Base-by-base conservation (phyloP, 108 stramenopile species). In the Skeletonema grethae region DNA sequence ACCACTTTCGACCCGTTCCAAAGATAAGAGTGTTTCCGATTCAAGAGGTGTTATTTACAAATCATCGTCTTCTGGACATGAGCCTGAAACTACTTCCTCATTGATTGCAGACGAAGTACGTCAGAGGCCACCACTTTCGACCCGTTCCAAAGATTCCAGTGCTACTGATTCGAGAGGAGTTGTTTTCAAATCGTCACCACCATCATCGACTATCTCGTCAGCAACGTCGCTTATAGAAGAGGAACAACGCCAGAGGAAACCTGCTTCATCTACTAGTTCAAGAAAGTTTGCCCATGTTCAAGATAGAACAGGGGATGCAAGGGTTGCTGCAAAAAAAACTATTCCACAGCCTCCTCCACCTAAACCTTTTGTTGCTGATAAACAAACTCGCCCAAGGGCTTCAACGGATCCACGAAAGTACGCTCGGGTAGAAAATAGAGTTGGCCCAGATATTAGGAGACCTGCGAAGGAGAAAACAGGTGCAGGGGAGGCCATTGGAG, bases 351-450 rank as follows among this genome's bases (percentile, higher is more conserved):
- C 55, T 20, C 16, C 57, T 53, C 20, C 50, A 7, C 50, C 50
- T 22, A 18, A 22, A 22, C 50, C 50, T 7, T n/a, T 53, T 1
- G 13, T 53, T 22, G 50, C 4, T 20, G 6, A 53, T 24, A 53
- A 24, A 53, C 50, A 53, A 53, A 53, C 50, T 20, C 50, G 50
- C 15, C 50, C 50, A 24, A 53, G 50, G n/a, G 50, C 50, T 1
- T 53, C 50, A 53, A 22, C 50, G 8, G 50, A 53, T 53, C 50
- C 50, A 22, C 50, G 50, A 53, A 53, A 53, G 22, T 53, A 53
- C 16, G 20, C 50, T 53, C 18, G 22, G 22, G 20, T 53, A 22
- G 20, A 53, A 1, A 22, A 53, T 53, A 53, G 50, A 53, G 22
- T 22, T 53, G 50, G 50, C 8, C 50, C 50, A 53, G 50, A 53